Evolutionary conservation across 352 stramenopile species (phyloP).

Genomic region (Globisporangium splendens): DNA sequence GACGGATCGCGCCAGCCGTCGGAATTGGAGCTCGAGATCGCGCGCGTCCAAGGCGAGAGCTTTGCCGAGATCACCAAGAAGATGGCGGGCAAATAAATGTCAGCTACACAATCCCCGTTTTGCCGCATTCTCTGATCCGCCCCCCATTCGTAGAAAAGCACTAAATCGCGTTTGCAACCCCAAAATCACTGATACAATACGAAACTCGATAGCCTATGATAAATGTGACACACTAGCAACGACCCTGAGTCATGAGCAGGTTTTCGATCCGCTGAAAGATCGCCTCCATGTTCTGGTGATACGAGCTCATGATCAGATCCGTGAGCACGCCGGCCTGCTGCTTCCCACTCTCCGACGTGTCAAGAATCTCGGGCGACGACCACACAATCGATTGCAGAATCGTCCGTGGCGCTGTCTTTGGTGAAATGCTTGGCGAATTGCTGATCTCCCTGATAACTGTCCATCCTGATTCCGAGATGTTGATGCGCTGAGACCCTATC

Average conservation of each 20-base stretch:
- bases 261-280: constrained; percentile 11
- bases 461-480: constrained; percentile 1
- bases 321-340: constrained; percentile 8
- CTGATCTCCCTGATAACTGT: neutral
- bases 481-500: neutral
- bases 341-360: too few relatives aligned
- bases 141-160: too few relatives aligned
- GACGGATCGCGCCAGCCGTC: constrained; percentile 78
- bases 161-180: too few relatives aligned
- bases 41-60: constrained; percentile 65
- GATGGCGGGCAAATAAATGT: constrained; percentile 18
- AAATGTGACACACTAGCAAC: too few relatives aligned
- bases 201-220: too few relatives aligned
- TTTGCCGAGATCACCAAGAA: constrained; percentile 81
- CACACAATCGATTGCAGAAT: too few relatives aligned
- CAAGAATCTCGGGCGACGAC: too few relatives aligned
- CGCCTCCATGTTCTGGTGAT: constrained; percentile 9
- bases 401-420: too few relatives aligned
- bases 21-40: constrained; percentile 69
- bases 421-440: too few relatives aligned
- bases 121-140: too few relatives aligned
- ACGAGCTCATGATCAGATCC: constrained; percentile 11
- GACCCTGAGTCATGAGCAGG: neutral
- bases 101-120: too few relatives aligned
- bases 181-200: too few relatives aligned